phyloP scores from a whole-genome alignment of 352 stramenopile genomes.

The Aphanomyces invadans region DNA sequence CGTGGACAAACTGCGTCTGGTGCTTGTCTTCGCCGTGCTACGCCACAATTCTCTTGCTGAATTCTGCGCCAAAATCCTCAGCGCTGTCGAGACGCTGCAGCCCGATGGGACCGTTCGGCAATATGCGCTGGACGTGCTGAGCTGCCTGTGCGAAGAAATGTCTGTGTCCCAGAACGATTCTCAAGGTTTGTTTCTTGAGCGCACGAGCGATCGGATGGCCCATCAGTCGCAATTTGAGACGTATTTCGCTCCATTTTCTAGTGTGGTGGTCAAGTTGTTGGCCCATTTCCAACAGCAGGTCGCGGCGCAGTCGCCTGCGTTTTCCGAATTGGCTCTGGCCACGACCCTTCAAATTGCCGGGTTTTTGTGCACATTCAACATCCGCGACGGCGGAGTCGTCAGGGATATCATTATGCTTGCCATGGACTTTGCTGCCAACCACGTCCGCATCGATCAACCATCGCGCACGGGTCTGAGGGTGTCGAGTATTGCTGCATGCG shows the following conservation, averaged over 20 bases:
- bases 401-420: not conserved
- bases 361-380: conserved; percentile 4
- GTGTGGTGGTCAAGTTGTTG: not conserved
- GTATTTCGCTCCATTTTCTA: not conserved
- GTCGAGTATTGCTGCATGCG: conserved; percentile 15
- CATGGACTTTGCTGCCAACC: conserved; percentile 6
- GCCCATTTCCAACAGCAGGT: not conserved
- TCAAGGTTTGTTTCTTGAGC: not conserved
- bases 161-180: conserved; percentile 11
- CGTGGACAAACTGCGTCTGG: conserved; percentile 13
- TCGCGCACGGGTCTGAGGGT: not conserved
- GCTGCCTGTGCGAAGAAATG: conserved; percentile 19
- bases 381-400: not conserved
- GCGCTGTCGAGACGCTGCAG: not conserved
- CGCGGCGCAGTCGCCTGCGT: not conserved
- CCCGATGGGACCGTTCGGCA: not conserved
- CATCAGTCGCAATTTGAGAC: conserved; percentile 5
- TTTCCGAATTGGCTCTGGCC: not conserved
- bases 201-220: conserved; percentile 6
- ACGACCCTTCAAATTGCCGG: conserved; percentile 6
- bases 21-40: conserved; percentile 18
- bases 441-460: not conserved
- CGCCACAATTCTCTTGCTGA: conserved; percentile 20
- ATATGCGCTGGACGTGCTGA: not conserved
- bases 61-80: not conserved